Evolutionary conservation across 2,329 filamentous ascomycete species (phyloP).

Genomic region (Graphium sp.): DNA sequence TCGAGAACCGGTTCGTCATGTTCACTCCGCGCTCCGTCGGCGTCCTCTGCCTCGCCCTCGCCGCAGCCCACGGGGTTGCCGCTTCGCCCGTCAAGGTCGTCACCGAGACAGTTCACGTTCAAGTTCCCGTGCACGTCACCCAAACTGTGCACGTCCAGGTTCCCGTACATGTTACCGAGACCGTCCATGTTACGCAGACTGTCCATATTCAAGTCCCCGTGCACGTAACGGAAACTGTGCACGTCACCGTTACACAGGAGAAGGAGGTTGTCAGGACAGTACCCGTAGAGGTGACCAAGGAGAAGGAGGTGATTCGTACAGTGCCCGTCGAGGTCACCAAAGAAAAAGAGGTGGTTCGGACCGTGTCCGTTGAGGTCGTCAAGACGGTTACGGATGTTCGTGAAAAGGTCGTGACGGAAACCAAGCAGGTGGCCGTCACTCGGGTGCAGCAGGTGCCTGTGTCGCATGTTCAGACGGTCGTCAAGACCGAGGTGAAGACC

Average conservation of each 20-base stretch:
- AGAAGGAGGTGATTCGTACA: slow-evolving; percentile 1
- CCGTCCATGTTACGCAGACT: slow-evolving; percentile 1
- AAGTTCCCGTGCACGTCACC: slow-evolving; percentile 3
- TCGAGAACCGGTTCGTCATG: slow-evolving; percentile 2
- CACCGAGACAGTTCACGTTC: slow-evolving; percentile 2
- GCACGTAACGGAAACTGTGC: neutral
- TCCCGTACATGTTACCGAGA: slow-evolving; percentile 1
- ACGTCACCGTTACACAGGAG: too few relatives aligned
- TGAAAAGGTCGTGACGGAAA: neutral
- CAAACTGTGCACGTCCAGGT: slow-evolving; percentile 1
- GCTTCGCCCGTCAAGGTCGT: neutral
- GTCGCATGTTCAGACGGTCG: neutral
- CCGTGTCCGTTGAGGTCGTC: neutral
- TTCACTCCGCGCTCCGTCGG: neutral
- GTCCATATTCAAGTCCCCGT: slow-evolving; percentile 1
- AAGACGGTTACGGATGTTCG: slow-evolving; percentile 1
- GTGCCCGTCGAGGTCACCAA: neutral
- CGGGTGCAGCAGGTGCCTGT: neutral
- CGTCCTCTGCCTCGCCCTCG: slow-evolving; percentile 2
- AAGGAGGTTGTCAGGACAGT: neutral
- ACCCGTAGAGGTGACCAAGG: neutral
- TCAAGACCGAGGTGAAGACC: neutral
- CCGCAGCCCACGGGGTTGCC: neutral
- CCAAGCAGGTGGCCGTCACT: slow-evolving; percentile 1
- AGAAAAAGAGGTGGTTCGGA: neutral